phyloP scores from a whole-genome alignment of 2,329 filamentous ascomycete genomes.

The Arthroderma sp. region DNA sequence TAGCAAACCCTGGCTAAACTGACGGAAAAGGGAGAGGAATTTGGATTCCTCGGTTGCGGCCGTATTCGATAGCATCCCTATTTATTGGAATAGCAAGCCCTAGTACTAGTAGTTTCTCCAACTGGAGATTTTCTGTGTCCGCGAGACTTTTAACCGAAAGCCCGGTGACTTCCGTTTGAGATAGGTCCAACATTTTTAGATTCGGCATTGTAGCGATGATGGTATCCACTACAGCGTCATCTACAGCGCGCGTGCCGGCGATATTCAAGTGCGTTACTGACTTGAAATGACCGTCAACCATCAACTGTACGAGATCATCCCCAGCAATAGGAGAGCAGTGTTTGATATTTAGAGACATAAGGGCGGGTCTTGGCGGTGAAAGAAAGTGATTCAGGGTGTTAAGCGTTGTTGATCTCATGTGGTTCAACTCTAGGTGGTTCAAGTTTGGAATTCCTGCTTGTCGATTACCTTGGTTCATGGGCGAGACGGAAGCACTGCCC shows the following conservation, averaged over 20 bases:
- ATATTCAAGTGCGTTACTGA: constrained; percentile 20
- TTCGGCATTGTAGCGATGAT: constrained; percentile 16
- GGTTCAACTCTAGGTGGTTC: constrained; percentile 17
- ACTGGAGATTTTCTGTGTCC: constrained; percentile 7
- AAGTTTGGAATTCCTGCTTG: constrained; percentile 8
- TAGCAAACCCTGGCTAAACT: too few relatives aligned
- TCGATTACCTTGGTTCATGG: too few relatives aligned
- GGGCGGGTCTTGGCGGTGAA: neutral
- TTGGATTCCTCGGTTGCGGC: constrained; percentile 5
- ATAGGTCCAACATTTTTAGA: constrained; percentile 23
- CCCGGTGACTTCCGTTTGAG: constrained; percentile 23
- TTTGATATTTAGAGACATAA: constrained; percentile 1
- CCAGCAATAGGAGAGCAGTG: neutral
- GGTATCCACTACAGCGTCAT: constrained; percentile 14
- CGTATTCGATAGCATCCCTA: constrained; percentile 10
- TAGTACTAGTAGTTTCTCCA: constrained; percentile 8
- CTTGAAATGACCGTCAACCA: constrained; percentile 10
- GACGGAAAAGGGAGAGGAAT: neutral
- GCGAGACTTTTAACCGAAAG: constrained; percentile 22
- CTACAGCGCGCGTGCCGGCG: constrained; percentile 14
- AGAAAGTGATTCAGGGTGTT: too few relatives aligned
- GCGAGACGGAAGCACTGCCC: too few relatives aligned
- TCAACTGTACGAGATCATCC: constrained; percentile 9
- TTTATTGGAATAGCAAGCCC: constrained; percentile 2
- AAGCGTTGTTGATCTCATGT: constrained; percentile 16